Base-by-base conservation (phyloP, 352 stramenopile genomes). In the Globisporangium megalacanthum region DNA sequence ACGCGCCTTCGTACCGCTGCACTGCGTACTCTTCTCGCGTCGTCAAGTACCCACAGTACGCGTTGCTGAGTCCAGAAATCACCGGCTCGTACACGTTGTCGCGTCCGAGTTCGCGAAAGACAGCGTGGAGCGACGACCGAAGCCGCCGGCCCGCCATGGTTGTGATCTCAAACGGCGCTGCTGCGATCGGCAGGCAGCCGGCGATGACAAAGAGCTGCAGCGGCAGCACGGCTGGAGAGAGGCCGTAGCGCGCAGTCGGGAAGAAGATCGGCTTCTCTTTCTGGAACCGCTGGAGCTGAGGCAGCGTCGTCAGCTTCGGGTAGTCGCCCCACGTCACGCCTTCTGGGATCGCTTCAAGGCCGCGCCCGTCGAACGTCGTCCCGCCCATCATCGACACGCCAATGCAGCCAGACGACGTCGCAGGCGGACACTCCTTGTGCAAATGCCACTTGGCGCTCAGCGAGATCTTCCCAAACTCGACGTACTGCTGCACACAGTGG, bases 1-100 rank as follows among this genome's bases (percentile, higher is more conserved):
- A 96, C 13, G 86, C 85, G n/a, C 86, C 86, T 79, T 96, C 86
- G 59, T 96, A 96, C 4, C 85, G 78, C 61, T 96, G 86, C 4
- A 92, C 74, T 0, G 84, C 70, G 49, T 94, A 96, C 59, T 96
- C 86, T 58, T 95, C 86, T 2, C 79, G 74, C 4, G 86, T 96
- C 8, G 85, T 88, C 57, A 95, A 69, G 61, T 96, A 96, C 5
- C 83, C 85, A 46, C 80, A 81, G 62, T 96, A 96, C 3, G 81
- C 86, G 54, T 96, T 96, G 46, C 69, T 84, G 22, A 92, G 60
- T 5, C 83, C 83, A 15, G 83, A 77, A 37, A 95, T 79, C 29
- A 93, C 73, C 1, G 83, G 77, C 39, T 85, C 66, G 22, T 72
- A 51, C 6, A 56, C 33, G 6, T 56, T 33, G 4, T 15, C 14